Evolutionary conservation across 257 asterid genomes (phyloP).

Genomic region (Przewalskia tangutica): DNA sequence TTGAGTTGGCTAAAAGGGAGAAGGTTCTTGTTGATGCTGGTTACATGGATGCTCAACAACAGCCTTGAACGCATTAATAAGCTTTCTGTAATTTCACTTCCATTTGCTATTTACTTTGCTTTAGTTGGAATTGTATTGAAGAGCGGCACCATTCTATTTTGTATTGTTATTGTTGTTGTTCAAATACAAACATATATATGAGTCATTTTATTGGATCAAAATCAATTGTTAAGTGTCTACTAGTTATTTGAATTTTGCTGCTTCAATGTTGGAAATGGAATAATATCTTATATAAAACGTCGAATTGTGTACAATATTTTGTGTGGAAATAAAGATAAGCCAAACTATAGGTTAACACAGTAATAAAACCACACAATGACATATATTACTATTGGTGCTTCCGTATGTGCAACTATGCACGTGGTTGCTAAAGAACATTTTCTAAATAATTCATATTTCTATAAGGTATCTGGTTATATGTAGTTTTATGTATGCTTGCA

Average conservation of each 20-base stretch:
- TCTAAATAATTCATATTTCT: not conserved
- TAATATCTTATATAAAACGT: not conserved
- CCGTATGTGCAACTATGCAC: not conserved
- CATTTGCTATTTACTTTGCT: not conserved
- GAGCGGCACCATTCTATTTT: not conserved
- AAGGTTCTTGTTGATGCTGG: conserved; percentile 99
- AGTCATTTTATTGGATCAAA: not conserved
- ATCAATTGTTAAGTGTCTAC: not conserved
- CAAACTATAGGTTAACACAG: not conserved
- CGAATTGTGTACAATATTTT: not conserved
- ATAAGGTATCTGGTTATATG: not conserved
- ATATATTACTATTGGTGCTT: not conserved
- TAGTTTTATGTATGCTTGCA: not conserved
- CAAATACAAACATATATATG: not conserved
- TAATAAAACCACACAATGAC: not conserved
- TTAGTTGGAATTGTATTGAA: not conserved
- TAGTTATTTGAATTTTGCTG: not conserved
- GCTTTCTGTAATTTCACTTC: not conserved
- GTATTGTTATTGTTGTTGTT: not conserved
- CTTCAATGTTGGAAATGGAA: not conserved
- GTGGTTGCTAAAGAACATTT: not conserved
- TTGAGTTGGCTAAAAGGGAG: conserved; percentile 89
- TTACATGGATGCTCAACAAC: conserved; percentile 92
- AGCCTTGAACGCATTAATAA: conserved; percentile 37
- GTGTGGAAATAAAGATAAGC: not conserved